Base-by-base conservation (phyloP, 495 filamentous ascomycete species). In the Neurospora sp. region DNA sequence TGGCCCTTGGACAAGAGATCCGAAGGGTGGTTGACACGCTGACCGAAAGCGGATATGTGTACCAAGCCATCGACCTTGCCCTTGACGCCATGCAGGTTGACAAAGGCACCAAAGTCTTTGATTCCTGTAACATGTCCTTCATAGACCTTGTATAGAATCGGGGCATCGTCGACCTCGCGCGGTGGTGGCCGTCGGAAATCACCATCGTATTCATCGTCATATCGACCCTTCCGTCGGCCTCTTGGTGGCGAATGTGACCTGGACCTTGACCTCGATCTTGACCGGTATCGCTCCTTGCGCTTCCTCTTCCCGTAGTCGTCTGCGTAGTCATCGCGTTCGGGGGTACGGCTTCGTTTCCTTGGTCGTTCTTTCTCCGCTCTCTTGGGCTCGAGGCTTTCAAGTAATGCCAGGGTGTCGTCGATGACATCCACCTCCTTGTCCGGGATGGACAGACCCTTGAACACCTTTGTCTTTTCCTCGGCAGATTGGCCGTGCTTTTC, bases 101-200 rank as follows among this genome's bases (percentile, higher is more conserved):
- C 94, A 81, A 99, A 99, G 14, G 91, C 93, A 41, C 96, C 96
- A 83, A 98, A 99, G 76, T 97, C 93, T 79, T 97, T 98, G 39
- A 98, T 86, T 0, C 94, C 94, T 3, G 93, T 97, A 54, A 98
- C 91, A 74, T 90, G 89, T 18, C 96, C 96, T 78, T 93, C 89
- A 79, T 99, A 99, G 1, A 97, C 84, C 80, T 99, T 99, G 86
- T 90, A 92, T 16, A 97, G 82, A 35, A 93, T 84, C 0, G 95
- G 94, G 8, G 88, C 83, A 69, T 95, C 91, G 83, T 99, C 96
- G 8, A 87, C 39, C 78, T 98, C 95, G 3, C 88, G 87, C 7
- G 88, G 90, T 3, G 93, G 93, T 2, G 93, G 92, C 46, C 88
- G 86, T 75, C 88, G 88, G 77, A 95, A 92, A 39, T 86, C 83